Percentiles rank a stretch among this genome's conserved stretches.
These are phyloP conservation scores for Juncus inflexus DNA, from an alignment of 176 grass and related monocot genomes.

Conservation along the genomic window DNA sequence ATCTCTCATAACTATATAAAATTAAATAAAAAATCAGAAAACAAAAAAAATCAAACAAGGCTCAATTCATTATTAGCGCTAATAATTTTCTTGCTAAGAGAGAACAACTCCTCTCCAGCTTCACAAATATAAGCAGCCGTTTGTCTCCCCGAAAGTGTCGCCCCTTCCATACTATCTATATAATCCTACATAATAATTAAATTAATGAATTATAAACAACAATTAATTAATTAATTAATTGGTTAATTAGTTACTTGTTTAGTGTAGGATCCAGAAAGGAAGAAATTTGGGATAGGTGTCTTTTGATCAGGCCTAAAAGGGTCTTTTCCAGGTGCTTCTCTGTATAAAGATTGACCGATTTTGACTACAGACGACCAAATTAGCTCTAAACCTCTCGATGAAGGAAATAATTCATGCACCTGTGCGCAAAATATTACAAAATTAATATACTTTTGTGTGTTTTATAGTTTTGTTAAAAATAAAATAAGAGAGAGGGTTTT, in stretches of 20 bases:
- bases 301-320: conserved; percentile 97
- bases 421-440: conserved; percentile 27
- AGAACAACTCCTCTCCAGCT: conserved; percentile 53
- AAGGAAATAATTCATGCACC: conserved; percentile 88
- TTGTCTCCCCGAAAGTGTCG: conserved; percentile 84
- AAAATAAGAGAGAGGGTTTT: not conserved
- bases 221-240: not conserved
- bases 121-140: conserved; percentile 72
- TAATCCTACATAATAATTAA: conserved; percentile 60
- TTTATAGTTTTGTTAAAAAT: conserved; percentile 13
- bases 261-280: conserved; percentile 92
- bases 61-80: conserved; percentile 46
- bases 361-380: conserved; percentile 92
- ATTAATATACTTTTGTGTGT: not conserved
- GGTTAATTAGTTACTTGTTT: conserved; percentile 58
- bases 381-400: conserved; percentile 65
- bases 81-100: conserved; percentile 60
- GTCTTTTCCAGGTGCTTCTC: conserved; percentile 92
- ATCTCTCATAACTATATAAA: conserved; percentile 12
- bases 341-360: conserved; percentile 86
- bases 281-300: conserved; percentile 92
- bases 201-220: not conserved
- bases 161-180: conserved; percentile 99
- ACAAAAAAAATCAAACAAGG: conserved; percentile 16
- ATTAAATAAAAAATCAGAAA: conserved; percentile 12